A percentile compares a stretch with the other conserved stretches of the same genome.
These are phyloP conservation scores for Astragalus membranaceus DNA, from an alignment of 306 rosid species.

Conservation along the genomic window DNA sequence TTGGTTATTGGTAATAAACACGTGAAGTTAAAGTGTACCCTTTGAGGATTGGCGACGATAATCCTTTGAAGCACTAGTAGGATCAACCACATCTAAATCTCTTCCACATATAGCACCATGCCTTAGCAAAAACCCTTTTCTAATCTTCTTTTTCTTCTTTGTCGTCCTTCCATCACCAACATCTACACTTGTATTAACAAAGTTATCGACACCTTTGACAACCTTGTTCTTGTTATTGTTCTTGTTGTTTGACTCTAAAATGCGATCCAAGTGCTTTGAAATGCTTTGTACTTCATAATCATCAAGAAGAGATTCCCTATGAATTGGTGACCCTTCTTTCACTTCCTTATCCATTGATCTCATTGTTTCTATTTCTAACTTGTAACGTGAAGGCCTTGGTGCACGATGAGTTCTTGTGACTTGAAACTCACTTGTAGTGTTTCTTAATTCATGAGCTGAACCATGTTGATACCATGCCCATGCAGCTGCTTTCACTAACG, in stretches of 20 bases:
- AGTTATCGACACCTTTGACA: not conserved
- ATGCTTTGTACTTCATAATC: slow-evolving; percentile 52
- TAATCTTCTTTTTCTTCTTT: slow-evolving; percentile 21
- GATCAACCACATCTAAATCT: slow-evolving; percentile 46
- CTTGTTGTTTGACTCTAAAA: slow-evolving; percentile 27
- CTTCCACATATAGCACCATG: slow-evolving; percentile 47
- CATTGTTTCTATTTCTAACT: slow-evolving; percentile 60
- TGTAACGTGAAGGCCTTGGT: slow-evolving; percentile 64
- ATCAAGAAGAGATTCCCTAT: slow-evolving; percentile 53
- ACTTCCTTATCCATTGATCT: not conserved
- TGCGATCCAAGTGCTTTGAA: slow-evolving; percentile 34
- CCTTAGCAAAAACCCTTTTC: slow-evolving; percentile 34
- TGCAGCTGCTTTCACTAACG: slow-evolving; percentile 65
- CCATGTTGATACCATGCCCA: slow-evolving; percentile 87
- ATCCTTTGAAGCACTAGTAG: not conserved
- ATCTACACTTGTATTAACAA: not conserved
- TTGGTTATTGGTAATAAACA: not conserved
- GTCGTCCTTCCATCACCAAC: not conserved
- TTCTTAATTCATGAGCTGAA: slow-evolving; percentile 36
- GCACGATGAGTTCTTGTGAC: not conserved
- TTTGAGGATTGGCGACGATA: slow-evolving; percentile 2
- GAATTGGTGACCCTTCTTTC: not conserved
- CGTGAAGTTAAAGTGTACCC: not conserved
- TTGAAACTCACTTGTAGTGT: slow-evolving; percentile 31
- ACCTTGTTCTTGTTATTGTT: not conserved